Base-by-base conservation (phyloP, 768 basidiomycete genomes). In the Trametes sanguinea region DNA sequence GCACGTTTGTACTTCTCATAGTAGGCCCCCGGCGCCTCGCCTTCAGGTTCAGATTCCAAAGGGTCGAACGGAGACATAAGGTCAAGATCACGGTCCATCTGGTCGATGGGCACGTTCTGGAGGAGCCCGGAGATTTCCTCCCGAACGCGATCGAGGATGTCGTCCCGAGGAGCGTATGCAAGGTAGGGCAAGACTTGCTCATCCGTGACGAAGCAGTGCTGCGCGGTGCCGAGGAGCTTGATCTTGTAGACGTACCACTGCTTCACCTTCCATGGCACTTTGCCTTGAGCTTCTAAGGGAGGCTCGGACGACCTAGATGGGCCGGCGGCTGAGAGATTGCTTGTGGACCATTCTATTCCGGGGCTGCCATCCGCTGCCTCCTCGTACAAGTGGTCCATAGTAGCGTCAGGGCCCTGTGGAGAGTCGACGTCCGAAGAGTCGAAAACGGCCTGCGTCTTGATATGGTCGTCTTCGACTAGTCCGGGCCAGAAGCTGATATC, bases 401-500 rank as follows among this genome's bases (percentile, higher is more conserved):
- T 42, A n/a, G 40, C 43, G 4, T 57, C 47, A 10, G 30, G 27
- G 7, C 59, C 9, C 17, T 17, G 29, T 9, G n/a, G 59, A 16
- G 17, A 29, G n/a, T 43, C 14, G 10, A 37, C 30, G 1, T 54
- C 40, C 6, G 61, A 57, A 43, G 45, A n/a, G 1, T 44, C 69
- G 9, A 77, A 77, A 1, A 78, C 65, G 30, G 82, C 71, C 44
- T 77, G 73, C 2, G 79, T 76, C 68, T 81, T 84, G 54, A 88
- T 70, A 57, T 76, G 80, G 14, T 80, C 71, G 59, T 87, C 83
- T 16, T 86, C 80, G 7, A 93, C 81, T 22, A 92, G 67, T 1
- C 82, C 89, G 1, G 91, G 91, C 92, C 92, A 94, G 67, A 84
- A 87, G 29, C 73, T 69, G 64, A 94, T 88, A n/a, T 67, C 67